These are phyloP conservation scores for Luffa aegyptiaca DNA, from an alignment of 306 rosid species.

Conservation along the genomic window DNA sequence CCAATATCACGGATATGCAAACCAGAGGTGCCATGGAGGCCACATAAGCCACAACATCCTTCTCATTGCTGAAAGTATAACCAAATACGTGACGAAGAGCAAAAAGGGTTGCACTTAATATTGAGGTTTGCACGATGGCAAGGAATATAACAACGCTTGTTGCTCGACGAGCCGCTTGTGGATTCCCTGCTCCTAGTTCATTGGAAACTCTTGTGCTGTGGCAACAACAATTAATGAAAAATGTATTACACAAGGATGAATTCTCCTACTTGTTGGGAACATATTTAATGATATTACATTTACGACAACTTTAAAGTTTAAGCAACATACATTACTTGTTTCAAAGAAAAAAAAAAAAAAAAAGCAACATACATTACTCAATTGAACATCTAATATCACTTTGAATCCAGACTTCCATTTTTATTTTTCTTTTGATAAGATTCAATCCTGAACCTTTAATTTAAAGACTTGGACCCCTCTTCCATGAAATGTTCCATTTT, in stretches of 20 bases:
- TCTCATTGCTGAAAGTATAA: conserved; percentile 49
- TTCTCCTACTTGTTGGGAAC: background rate
- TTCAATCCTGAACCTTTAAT: background rate
- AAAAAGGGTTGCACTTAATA: conserved; percentile 30
- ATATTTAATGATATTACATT: background rate
- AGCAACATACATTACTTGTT: background rate
- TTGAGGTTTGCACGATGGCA: conserved; percentile 22
- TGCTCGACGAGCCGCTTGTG: conserved; percentile 33
- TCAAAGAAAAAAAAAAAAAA: too few relatives aligned
- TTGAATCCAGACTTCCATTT: background rate
- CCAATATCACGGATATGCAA: conserved; percentile 38
- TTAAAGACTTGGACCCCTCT: background rate
- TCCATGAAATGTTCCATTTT: background rate
- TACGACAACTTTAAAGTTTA: background rate
- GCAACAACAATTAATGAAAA: background rate
- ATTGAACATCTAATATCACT: background rate
- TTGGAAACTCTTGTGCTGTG: conserved; percentile 63
- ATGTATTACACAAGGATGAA: background rate
- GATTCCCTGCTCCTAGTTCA: conserved; percentile 67
- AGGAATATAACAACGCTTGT: conserved; percentile 34
- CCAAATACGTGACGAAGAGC: conserved; percentile 41
- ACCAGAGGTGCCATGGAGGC: conserved; percentile 47
- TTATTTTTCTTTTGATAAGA: background rate
- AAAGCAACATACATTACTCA: background rate
- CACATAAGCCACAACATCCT: conserved; percentile 59